Percentiles rank a stretch among this genome's conserved stretches.
These are phyloP conservation scores for Globisporangium spiculum DNA, from an alignment of 352 stramenopile genomes.

Conservation along the genomic window DNA sequence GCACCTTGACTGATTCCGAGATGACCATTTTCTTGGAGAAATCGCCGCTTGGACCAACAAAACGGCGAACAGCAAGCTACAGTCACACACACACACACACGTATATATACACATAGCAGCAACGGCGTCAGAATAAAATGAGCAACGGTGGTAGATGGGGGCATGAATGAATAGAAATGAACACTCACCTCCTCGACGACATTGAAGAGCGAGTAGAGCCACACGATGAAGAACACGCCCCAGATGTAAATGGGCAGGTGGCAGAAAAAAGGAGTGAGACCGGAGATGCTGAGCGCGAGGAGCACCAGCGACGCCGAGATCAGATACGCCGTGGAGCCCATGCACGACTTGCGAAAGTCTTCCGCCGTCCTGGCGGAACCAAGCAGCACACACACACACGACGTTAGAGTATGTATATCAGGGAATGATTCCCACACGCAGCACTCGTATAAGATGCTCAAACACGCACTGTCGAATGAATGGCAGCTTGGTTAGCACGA, in stretches of 20 bases:
- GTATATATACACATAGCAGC: constrained; percentile 12
- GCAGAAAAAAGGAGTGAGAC: constrained; percentile 67
- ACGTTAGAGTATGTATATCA: background rate
- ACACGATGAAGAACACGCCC: constrained; percentile 87
- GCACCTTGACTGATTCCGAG: constrained; percentile 84
- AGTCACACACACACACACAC: constrained; percentile 7
- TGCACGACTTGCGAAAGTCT: constrained; percentile 79
- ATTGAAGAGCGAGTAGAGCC: constrained; percentile 89
- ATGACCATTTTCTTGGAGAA: constrained; percentile 88
- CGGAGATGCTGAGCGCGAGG: constrained; percentile 50
- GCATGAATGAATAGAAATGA: background rate
- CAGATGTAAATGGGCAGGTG: constrained; percentile 82
- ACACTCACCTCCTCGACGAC: constrained; percentile 78
- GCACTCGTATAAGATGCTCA: background rate
- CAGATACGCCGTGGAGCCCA: constrained; percentile 76
- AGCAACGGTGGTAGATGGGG: background rate
- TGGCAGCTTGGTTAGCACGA: constrained; percentile 82
- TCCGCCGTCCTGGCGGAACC: constrained; percentile 53
- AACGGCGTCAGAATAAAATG: background rate
- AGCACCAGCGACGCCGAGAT: constrained; percentile 79
- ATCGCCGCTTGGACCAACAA: constrained; percentile 78
- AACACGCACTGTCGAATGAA: constrained; percentile 78
- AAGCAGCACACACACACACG: background rate
- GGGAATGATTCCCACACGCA: background rate
- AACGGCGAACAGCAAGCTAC: constrained; percentile 70